Base-by-base conservation (phyloP, 345 rosid genomes). In the Acer campestre region DNA sequence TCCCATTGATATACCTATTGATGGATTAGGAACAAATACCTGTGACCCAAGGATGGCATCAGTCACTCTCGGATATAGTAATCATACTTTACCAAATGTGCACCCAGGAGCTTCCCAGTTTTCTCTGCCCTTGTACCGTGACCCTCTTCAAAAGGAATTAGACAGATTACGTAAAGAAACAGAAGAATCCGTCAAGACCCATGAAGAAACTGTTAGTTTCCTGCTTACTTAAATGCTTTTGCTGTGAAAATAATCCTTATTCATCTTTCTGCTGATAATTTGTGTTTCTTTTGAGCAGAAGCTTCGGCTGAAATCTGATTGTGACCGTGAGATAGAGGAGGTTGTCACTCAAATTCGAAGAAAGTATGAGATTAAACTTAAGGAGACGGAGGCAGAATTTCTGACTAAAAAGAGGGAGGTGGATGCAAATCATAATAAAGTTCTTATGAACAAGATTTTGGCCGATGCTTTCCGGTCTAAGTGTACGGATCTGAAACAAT, bases 121-220 rank as follows among this genome's bases (percentile, higher is more conserved):
- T 67, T 84, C 87, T 74, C 18, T 17, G 6, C 77, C 78, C 10
- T 22, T 61, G 17, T 73, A 4, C 64, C 75, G n/a, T 8, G 91
- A 89, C 72, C 94, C 97, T 16, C 89, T 90, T 70, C 85, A 92
- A 75, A 83, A 76, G 70, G 94, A 92, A 82, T 76, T 92, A 78
- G 90, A 90, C 48, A 85, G 86, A 73, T 68, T 90, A 49, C 14
- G 18, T 6, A 75, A 53, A 69, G 90, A 87, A 63, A 75, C 14
- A 31, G 90, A 89, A 14, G 81, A 76, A 23, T 76, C 67, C 63
- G 48, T 51, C 75, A 84, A 62, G 76, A 53, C 59, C 46, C 80
- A 75, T 22, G 89, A 85, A 72, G 85, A 88, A 35, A 61, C 17
- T 11, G 94, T 89, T 62, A 73, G 85, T 87, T 78, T 61, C 51